Percentiles rank a stretch among this genome's conserved stretches.
Conservation (phyloP, 768 basidiomycete species). For the Naganishia kalamii region DNA sequence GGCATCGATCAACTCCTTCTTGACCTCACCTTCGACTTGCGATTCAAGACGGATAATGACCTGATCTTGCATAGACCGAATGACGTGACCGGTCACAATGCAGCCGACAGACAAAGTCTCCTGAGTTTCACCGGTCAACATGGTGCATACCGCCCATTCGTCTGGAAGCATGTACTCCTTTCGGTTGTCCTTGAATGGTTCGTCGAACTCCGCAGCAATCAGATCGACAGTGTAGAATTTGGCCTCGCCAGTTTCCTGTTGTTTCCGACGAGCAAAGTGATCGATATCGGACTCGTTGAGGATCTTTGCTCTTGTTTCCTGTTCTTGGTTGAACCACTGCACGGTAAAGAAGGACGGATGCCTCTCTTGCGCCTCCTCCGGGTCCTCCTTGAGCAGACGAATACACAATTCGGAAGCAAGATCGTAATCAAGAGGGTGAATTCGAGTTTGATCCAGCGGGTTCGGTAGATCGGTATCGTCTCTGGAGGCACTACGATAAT, state of each 20-base stretch:
- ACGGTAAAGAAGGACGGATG: conserved; percentile 57
- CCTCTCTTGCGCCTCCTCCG: conserved; percentile 87
- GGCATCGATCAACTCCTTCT: conserved; percentile 50
- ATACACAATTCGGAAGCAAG: conserved; percentile 97
- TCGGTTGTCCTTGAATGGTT: conserved; percentile 73
- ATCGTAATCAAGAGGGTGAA: conserved; percentile 97
- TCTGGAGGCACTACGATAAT: conserved; percentile 54
- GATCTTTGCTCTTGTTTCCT: conserved; percentile 48
- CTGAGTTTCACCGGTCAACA: conserved; percentile 88
- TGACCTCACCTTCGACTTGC: conserved; percentile 77
- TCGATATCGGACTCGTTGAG: conserved; percentile 86
- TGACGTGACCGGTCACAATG: conserved; percentile 56
- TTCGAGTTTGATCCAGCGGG: conserved; percentile 87
- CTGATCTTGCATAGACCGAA: conserved; percentile 54
- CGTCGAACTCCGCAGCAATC: conserved; percentile 76
- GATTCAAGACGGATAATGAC: conserved; percentile 79
- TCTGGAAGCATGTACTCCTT: conserved; percentile 58
- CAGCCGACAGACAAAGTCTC: conserved; percentile 70
- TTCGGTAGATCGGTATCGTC: conserved; percentile 67
- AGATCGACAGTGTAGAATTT: conserved; percentile 85
- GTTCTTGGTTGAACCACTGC: conserved; percentile 49
- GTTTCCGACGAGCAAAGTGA: conserved; percentile 86
- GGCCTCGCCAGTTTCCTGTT: conserved; percentile 61
- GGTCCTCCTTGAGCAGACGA: conserved; percentile 92
- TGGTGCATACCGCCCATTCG: conserved; percentile 78